Conservation (phyloP, 192 early-diverging fungal genomes). For the Chytriomyces confervae region DNA sequence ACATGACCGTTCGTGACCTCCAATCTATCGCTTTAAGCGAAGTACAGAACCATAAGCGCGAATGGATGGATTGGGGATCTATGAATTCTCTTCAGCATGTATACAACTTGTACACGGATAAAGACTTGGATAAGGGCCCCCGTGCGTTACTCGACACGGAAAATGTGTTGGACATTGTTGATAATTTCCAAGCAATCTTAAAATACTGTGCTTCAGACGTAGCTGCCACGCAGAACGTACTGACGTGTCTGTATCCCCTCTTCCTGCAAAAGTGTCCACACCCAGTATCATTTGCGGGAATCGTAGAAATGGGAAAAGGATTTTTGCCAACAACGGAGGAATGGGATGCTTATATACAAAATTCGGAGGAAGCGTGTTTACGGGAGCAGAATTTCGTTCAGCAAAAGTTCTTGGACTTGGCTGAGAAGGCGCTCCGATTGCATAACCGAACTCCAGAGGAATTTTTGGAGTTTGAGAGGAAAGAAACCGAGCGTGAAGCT, state of each 20-base stretch:
- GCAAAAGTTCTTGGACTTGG: constrained; percentile 53
- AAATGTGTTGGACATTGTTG: constrained; percentile 45
- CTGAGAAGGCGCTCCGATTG: constrained; percentile 47
- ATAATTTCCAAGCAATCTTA: constrained; percentile 71
- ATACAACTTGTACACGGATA: constrained; percentile 76
- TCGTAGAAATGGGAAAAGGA: constrained; percentile 83
- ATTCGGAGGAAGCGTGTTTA: constrained; percentile 59
- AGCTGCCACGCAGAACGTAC: constrained; percentile 74
- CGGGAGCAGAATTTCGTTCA: constrained; percentile 63
- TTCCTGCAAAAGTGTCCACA: constrained; percentile 88
- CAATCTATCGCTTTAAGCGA: not conserved
- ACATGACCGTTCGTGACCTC: constrained; percentile 30
- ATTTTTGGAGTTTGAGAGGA: constrained; percentile 72
- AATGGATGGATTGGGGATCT: constrained; percentile 65
- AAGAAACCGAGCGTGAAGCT: no score
- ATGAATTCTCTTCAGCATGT: constrained; percentile 82
- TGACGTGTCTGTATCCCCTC: constrained; percentile 66
- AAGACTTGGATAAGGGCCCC: constrained; percentile 49
- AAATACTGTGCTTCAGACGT: constrained; percentile 93
- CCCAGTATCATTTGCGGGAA: constrained; percentile 91
- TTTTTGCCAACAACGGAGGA: constrained; percentile 81
- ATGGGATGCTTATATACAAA: constrained; percentile 77
- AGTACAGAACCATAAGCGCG: constrained; percentile 9
- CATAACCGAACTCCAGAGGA: constrained; percentile 39
- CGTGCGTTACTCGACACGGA: constrained; percentile 40